A percentile compares a stretch with the other conserved stretches of the same genome.
These are phyloP conservation scores for Agaricales sp. DNA, from an alignment of 1,284 basidiomycete species.

Conservation along the genomic window DNA sequence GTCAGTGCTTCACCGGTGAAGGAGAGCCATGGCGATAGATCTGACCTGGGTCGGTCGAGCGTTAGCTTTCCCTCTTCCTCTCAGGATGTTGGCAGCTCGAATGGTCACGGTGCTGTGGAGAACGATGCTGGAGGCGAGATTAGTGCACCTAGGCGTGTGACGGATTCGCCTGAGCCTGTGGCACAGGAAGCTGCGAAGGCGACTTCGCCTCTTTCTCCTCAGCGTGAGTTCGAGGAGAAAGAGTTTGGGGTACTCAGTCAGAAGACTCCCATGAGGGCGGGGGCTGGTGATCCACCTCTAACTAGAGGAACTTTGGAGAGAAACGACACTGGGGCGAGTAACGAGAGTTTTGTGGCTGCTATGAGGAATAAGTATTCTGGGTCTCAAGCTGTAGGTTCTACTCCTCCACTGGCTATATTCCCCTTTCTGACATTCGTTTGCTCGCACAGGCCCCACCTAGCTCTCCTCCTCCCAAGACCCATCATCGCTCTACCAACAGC, in stretches of 20 bases:
- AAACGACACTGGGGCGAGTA: constrained; percentile 39
- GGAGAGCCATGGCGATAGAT: background rate
- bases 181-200: background rate
- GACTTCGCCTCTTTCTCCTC: background rate
- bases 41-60: constrained; percentile 1
- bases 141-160: background rate
- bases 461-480: constrained; percentile 36
- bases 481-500: constrained; percentile 45
- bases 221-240: background rate
- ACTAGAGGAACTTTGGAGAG: constrained; percentile 28
- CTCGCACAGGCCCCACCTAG: background rate
- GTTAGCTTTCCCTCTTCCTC: background rate
- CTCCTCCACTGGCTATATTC: constrained; percentile 3
- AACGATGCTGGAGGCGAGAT: background rate
- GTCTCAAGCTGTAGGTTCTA: constrained; percentile 31
- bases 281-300: constrained; percentile 11
- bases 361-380: constrained; percentile 51
- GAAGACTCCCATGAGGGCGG: constrained; percentile 14
- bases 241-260: constrained; percentile 11
- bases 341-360: constrained; percentile 52
- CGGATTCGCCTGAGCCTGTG: background rate
- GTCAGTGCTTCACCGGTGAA: background rate
- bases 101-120: background rate
- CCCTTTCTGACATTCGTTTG: background rate
- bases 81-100: too few species aligned